Conservation (phyloP, 345 rosid species). For the Citrus medica region DNA sequence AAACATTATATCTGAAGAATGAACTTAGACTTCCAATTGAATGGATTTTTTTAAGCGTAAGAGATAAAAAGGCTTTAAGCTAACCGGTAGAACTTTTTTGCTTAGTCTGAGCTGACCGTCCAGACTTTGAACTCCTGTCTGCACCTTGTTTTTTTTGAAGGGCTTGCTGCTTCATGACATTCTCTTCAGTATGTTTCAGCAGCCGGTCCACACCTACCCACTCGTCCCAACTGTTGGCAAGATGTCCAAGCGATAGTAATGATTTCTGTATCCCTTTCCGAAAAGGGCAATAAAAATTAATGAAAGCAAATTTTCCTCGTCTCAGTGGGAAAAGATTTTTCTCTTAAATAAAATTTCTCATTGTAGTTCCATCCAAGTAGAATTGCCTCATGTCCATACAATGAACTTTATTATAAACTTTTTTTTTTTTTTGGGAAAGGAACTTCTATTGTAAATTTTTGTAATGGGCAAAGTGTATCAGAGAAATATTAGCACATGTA, state of each 20-base stretch:
- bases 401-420: not conserved
- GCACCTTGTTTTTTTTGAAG: slow-evolving; percentile 56
- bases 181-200: slow-evolving; percentile 63
- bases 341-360: not conserved
- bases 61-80: slow-evolving; percentile 8
- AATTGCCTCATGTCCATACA: not conserved
- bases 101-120: slow-evolving; percentile 56
- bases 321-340: not conserved
- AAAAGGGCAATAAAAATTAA: slow-evolving; percentile 31
- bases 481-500: not conserved
- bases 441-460: not conserved
- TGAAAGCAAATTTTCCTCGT: slow-evolving; percentile 19
- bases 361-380: not conserved
- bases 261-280: slow-evolving; percentile 28
- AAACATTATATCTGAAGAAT: not conserved
- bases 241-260: slow-evolving; percentile 44
- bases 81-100: slow-evolving; percentile 60
- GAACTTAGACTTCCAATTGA: not conserved
- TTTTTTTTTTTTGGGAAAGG: no score
- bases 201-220: slow-evolving; percentile 82
- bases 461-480: not conserved
- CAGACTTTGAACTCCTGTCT: slow-evolving; percentile 62
- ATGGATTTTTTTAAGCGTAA: not conserved
- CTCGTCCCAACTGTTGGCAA: slow-evolving; percentile 90
- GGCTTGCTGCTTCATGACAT: slow-evolving; percentile 61